A percentile compares a stretch with the other conserved stretches of the same genome.
phyloP scores from a whole-genome alignment of 257 asterid genomes.

The Rubia yunnanensis region DNA sequence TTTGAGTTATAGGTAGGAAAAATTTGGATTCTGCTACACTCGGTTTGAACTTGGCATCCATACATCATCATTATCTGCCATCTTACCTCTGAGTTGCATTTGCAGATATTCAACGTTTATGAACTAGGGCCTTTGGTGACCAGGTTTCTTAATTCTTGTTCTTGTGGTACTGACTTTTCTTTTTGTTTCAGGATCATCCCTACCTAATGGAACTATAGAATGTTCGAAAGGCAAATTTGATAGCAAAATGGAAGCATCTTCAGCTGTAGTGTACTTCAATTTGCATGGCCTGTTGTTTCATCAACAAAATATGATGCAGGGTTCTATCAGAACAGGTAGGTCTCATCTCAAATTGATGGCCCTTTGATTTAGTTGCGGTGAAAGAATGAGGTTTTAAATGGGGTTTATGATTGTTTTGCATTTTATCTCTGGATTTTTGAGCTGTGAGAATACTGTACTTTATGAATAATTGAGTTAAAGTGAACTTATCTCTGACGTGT shows the following conservation, averaged over 20 bases:
- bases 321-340: slow-evolving; percentile 95
- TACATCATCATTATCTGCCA: slow-evolving; percentile 5
- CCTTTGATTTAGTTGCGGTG: not conserved
- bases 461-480: not conserved
- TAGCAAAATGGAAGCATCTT: slow-evolving; percentile 86
- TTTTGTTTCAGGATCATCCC: slow-evolving; percentile 37
- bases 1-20: no score
- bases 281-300: slow-evolving; percentile 94
- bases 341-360: slow-evolving; percentile 1
- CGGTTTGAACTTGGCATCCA: slow-evolving; percentile 7
- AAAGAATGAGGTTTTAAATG: not conserved
- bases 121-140: slow-evolving; percentile 99
- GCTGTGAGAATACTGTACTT: not conserved
- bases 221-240: slow-evolving; percentile 74
- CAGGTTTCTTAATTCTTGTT: slow-evolving; percentile 68
- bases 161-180: not conserved
- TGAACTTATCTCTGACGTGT: not conserved
- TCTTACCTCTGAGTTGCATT: not conserved
- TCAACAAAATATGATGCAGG: slow-evolving; percentile 99
- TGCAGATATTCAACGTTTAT: slow-evolving; percentile 74
- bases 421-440: not conserved
- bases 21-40: not conserved
- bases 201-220: slow-evolving; percentile 54
- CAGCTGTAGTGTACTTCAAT: slow-evolving; percentile 97
- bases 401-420: not conserved